Conservation (phyloP, 345 rosid genomes). For the Gossypium raimondii region DNA sequence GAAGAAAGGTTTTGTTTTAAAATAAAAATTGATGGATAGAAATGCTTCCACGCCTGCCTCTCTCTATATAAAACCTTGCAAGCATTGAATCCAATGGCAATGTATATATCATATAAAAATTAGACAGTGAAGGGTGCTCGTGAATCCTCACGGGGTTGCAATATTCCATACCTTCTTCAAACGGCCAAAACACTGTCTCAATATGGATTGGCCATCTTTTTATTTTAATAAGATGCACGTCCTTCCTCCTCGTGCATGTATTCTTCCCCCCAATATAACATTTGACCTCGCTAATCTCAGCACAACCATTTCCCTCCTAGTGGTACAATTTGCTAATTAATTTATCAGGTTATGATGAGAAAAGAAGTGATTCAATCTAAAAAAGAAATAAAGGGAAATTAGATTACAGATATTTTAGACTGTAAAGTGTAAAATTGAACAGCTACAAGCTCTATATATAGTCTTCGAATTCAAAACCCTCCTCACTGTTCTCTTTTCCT, state of each 20-base stretch:
- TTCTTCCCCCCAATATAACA: background rate
- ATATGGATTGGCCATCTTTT: background rate
- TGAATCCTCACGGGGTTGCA: slow-evolving; percentile 24
- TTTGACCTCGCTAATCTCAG: background rate
- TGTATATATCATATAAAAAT: background rate
- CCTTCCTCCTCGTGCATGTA: background rate
- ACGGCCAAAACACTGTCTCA: background rate
- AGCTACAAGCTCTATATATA: background rate
- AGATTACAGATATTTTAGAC: slow-evolving; percentile 4
- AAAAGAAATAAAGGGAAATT: no score
- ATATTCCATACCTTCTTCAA: slow-evolving; percentile 13
- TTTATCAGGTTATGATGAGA: background rate
- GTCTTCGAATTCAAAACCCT: background rate
- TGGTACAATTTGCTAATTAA: slow-evolving; percentile 20
- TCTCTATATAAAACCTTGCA: background rate
- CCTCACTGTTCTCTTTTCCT: background rate
- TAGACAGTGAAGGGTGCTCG: slow-evolving; percentile 9
- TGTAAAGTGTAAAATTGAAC: slow-evolving; percentile 20
- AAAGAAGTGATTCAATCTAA: background rate
- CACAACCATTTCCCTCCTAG: background rate
- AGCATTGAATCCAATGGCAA: slow-evolving; percentile 12
- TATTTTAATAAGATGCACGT: background rate
- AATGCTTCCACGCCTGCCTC: slow-evolving; percentile 2
- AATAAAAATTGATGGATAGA: background rate
- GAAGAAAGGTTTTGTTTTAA: no score